These are phyloP conservation scores for Hibiscus trionum DNA, from an alignment of 345 rosid species.

Conservation along the genomic window DNA sequence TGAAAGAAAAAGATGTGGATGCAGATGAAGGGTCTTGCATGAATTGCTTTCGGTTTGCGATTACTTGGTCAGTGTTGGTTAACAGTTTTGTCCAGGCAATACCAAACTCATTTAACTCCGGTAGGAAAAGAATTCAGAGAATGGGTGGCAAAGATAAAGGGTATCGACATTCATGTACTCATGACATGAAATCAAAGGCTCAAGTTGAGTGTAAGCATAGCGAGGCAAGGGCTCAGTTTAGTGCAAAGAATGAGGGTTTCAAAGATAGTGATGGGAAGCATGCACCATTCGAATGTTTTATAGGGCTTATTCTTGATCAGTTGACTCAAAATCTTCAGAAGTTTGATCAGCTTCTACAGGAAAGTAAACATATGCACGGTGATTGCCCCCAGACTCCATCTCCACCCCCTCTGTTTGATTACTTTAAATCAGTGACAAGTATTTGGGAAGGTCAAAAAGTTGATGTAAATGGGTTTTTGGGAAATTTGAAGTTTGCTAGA, in stretches of 20 bases:
- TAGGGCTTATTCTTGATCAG: neutral
- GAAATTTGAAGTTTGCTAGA: neutral
- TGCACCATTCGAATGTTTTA: neutral
- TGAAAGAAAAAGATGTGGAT: conserved; percentile 25
- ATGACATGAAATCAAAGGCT: conserved; percentile 20
- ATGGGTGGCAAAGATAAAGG: conserved; percentile 24
- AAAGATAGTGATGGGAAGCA: conserved; percentile 12
- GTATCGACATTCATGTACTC: conserved; percentile 7
- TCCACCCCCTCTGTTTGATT: neutral
- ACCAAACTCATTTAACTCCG: conserved; percentile 37
- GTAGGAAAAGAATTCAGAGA: conserved; percentile 40
- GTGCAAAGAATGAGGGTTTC: conserved; percentile 13
- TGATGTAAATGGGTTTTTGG: neutral
- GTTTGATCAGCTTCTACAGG: neutral
- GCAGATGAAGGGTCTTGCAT: conserved; percentile 38
- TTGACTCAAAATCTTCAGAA: neutral
- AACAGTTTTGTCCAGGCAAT: conserved; percentile 48
- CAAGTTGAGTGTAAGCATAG: conserved; percentile 16
- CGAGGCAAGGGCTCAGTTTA: conserved; percentile 13
- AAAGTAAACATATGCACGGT: neutral
- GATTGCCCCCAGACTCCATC: neutral
- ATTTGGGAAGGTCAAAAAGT: neutral
- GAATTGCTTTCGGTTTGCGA: conserved; percentile 56
- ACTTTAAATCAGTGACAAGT: neutral
- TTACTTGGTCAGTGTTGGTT: conserved; percentile 51